Percentiles rank a stretch among this genome's conserved stretches.
Evolutionary conservation across 257 asterid species (phyloP).

Genomic region (Sherardia arvensis): DNA sequence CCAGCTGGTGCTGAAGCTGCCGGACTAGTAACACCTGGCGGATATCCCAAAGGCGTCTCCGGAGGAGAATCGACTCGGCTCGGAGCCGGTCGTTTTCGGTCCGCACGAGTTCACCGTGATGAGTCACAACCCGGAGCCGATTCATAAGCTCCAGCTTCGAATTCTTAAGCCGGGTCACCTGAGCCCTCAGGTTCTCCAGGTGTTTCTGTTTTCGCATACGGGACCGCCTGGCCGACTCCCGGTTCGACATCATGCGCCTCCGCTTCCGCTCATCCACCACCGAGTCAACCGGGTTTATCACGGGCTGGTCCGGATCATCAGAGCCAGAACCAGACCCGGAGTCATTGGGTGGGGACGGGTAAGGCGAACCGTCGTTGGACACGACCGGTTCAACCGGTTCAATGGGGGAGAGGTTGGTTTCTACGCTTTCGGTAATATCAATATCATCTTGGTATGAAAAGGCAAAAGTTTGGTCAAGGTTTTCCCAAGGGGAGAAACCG

Average conservation of each 20-base stretch:
- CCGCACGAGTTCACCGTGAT: slow-evolving; percentile 30
- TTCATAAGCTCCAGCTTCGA: slow-evolving; percentile 57
- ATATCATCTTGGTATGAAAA: slow-evolving; percentile 13
- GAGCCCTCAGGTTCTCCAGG: slow-evolving; percentile 70
- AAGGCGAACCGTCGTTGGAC: slow-evolving; percentile 42
- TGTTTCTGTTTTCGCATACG: slow-evolving; percentile 77
- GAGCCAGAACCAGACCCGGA: slow-evolving; percentile 29
- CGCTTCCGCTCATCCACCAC: slow-evolving; percentile 53
- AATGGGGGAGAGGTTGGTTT: slow-evolving; percentile 11
- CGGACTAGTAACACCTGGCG: slow-evolving; percentile 62
- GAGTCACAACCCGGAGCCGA: slow-evolving; percentile 40
- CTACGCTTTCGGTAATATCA: background rate
- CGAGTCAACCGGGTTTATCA: slow-evolving; percentile 1
- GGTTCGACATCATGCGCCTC: slow-evolving; percentile 79
- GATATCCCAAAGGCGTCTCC: slow-evolving; percentile 59
- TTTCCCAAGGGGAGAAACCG: slow-evolving; percentile 51
- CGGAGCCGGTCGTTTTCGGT: slow-evolving; percentile 48
- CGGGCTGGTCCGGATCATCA: slow-evolving; percentile 17
- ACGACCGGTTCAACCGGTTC: slow-evolving; percentile 34
- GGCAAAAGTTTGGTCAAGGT: slow-evolving; percentile 29
- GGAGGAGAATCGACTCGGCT: slow-evolving; percentile 56
- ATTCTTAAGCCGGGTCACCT: slow-evolving; percentile 43
- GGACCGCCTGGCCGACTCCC: slow-evolving; percentile 87
- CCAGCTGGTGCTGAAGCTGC: slow-evolving; percentile 51
- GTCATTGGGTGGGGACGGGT: slow-evolving; percentile 10